phyloP scores from a whole-genome alignment of 805 yeast species.

The Yamadazyma takamatsuzukensis region DNA sequence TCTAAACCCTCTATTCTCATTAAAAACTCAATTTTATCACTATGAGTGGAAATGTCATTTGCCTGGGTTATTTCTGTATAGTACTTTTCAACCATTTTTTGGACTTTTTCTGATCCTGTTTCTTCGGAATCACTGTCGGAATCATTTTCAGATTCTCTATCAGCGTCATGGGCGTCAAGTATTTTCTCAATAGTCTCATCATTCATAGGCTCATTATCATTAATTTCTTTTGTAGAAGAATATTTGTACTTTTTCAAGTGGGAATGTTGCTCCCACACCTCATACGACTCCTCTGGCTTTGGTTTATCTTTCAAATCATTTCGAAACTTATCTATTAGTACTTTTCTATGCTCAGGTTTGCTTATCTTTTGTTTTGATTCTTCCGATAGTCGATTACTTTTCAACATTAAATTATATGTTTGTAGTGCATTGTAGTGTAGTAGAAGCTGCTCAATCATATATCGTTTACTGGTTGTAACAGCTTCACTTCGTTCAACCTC shows the following conservation, averaged over 20 bases:
- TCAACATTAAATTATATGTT: too few species aligned
- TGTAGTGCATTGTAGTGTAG: too few species aligned
- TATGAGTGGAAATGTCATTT: background rate
- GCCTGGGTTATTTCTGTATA: background rate
- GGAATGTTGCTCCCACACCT: slow-evolving; percentile 26
- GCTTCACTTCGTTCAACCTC: too few species aligned
- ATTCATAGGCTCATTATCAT: slow-evolving; percentile 1
- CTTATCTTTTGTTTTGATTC: slow-evolving; percentile 1
- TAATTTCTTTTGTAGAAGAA: slow-evolving; percentile 8
- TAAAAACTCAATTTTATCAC: slow-evolving; percentile 1
- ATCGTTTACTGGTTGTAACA: too few species aligned
- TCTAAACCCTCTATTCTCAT: slow-evolving; percentile 13
- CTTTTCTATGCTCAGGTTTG: slow-evolving; percentile 3
- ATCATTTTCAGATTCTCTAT: background rate
- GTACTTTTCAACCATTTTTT: background rate
- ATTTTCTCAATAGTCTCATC: slow-evolving; percentile 8
- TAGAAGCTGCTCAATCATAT: too few species aligned
- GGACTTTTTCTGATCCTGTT: background rate
- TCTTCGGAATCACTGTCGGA: background rate
- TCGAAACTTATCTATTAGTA: slow-evolving; percentile 2
- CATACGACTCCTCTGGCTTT: slow-evolving; percentile 32
- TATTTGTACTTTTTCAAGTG: slow-evolving; percentile 10
- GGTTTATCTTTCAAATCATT: slow-evolving; percentile 21
- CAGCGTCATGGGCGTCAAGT: background rate
- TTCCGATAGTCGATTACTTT: too few species aligned